phyloP scores from a whole-genome alignment of 208 protist genomes.

The Trypanosoma caninum region DNA sequence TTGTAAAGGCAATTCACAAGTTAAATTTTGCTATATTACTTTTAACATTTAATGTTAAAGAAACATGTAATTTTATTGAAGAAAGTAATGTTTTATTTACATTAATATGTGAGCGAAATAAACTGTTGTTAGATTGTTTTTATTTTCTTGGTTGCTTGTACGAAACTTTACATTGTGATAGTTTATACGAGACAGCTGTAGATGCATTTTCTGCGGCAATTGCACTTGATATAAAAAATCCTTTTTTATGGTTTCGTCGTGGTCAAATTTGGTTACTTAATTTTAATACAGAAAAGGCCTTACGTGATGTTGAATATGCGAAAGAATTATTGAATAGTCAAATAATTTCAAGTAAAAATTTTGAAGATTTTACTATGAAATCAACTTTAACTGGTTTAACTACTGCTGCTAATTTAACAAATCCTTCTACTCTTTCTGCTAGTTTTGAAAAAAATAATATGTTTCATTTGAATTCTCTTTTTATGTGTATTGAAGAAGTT shows the following conservation, averaged over 20 bases:
- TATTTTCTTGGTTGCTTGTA: conserved; percentile 4
- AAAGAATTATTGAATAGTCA: no score
- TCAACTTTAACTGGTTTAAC: no score
- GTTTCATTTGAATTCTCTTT: no score
- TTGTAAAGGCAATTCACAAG: conserved; percentile 54
- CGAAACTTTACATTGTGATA: neutral
- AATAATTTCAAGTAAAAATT: no score
- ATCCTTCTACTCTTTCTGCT: no score
- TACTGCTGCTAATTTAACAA: no score
- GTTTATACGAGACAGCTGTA: neutral
- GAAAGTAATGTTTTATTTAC: neutral
- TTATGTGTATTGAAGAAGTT: no score
- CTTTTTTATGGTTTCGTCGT: conserved; percentile 18
- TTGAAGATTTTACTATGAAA: no score
- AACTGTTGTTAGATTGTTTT: neutral
- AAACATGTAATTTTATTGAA: conserved; percentile 15
- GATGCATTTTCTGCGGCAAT: conserved; percentile 15
- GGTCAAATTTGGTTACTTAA: neutral
- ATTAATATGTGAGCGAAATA: neutral
- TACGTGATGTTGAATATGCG: conserved; percentile 22
- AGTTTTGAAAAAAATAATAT: no score
- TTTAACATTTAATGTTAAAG: conserved; percentile 38
- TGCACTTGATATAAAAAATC: conserved; percentile 13
- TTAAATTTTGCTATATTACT: conserved; percentile 37
- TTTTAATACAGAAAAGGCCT: neutral